Evolutionary conservation across 2,329 filamentous ascomycete genomes (phyloP), one percentile per base, ranked within the genome.

Genomic region (Talaromyces sp.): DNA sequence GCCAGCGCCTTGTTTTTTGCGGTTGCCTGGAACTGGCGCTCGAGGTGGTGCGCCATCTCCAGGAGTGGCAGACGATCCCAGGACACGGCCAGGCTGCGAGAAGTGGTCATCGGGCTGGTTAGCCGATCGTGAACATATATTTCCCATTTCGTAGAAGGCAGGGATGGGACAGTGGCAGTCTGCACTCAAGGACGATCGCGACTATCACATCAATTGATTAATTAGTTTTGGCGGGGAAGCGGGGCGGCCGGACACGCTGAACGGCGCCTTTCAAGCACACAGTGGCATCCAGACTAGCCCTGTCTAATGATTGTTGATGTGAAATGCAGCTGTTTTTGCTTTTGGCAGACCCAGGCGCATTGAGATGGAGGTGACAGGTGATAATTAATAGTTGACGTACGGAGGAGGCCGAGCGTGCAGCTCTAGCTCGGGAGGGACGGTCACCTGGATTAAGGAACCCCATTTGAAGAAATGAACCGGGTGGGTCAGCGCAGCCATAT

Each of bases 81-180:
- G 81, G 41, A 86, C 83, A 58, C 90, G 88, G 62, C 91, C 91
- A 54, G 89, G 87, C 58, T 85, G 84, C 57, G 85, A 77, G 78
- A 92, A 94, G 74, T 85, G 80, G 67, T 89, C 86, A 50, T 78
- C 67, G 6, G 59, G 31, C 64, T 79, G 69, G 64, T 84, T 77
- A 32, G 85, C 78, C 61, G 81, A 82, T 74, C 91, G 92, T 72
- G 91, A 90, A 79, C 90, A 96, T 76, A 91, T 83, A 74, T 91
- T 93, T 62, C 92, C 92, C 92, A 97, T 96, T 65, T 61, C 27
- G 32, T 53, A 54, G 56, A 46, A 9, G 46, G 46, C 53, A 24
- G 26, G 31, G 29, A 55, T 41, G n/a, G 31, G 35, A 38, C 17
- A 38, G 6, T n/a, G 14, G 51, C 51, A 31, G 19, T 35, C 17